Percentiles rank a stretch among this genome's conserved stretches.
Conservation (phyloP, 2,329 filamentous ascomycete genomes). For the Tothia fuscella region DNA sequence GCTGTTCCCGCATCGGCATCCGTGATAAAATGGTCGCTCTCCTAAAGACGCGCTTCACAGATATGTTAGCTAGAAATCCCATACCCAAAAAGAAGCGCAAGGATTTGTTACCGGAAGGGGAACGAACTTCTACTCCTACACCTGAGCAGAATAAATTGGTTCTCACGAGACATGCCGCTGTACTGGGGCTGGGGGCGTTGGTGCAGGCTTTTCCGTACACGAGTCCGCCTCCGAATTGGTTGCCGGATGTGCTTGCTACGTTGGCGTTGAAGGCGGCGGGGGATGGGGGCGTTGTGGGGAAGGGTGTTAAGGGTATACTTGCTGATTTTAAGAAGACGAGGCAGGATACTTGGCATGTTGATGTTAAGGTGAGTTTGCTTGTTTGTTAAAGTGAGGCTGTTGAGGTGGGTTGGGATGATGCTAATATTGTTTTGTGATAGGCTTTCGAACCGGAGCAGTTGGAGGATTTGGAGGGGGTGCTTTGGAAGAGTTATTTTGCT, state of each 20-base stretch:
- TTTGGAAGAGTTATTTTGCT: constrained; percentile 99
- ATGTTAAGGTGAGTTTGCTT: constrained; percentile 68
- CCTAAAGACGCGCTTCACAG: constrained; percentile 69
- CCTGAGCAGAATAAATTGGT: constrained; percentile 65
- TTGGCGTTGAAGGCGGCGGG: constrained; percentile 75
- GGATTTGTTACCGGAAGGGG: constrained; percentile 23
- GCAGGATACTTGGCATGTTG: constrained; percentile 96
- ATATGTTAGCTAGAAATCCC: constrained; percentile 67
- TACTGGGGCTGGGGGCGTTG: constrained; percentile 78
- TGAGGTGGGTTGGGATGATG: constrained; percentile 10
- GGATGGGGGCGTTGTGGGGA: constrained; percentile 85
- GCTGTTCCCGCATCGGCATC: constrained; percentile 74
- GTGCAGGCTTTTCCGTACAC: constrained; percentile 95
- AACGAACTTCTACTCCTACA: constrained; percentile 43
- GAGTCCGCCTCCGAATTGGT: constrained; percentile 82
- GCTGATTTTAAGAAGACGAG: constrained; percentile 99
- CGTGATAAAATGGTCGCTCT: constrained; percentile 65
- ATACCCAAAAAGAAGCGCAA: constrained; percentile 58
- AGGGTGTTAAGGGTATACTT: constrained; percentile 85
- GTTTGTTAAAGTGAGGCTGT: neutral
- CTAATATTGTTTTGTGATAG: constrained; percentile 26
- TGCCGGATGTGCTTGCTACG: constrained; percentile 81
- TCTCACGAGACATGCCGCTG: constrained; percentile 75
- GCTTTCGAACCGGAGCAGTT: constrained; percentile 83
- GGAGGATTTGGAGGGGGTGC: constrained; percentile 86